phyloP scores from a whole-genome alignment of 805 yeast genomes.

The Myxozyma sirexii region DNA sequence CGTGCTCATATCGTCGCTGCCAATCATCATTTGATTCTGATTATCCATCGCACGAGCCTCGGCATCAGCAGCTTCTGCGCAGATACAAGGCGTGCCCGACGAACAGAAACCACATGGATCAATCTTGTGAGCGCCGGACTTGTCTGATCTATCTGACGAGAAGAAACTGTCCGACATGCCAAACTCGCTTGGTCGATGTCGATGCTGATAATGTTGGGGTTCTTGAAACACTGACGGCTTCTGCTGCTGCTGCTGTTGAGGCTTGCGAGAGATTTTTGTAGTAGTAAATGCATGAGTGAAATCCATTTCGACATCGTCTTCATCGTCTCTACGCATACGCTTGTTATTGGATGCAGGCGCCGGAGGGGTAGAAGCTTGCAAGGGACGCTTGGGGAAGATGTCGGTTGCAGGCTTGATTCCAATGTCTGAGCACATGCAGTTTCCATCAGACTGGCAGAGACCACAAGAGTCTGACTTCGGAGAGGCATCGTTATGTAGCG shows the following conservation, averaged over 20 bases:
- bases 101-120: constrained; percentile 94
- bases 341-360: constrained; percentile 2
- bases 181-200: constrained; percentile 4
- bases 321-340: constrained; percentile 9
- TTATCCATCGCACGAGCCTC: constrained; percentile 30
- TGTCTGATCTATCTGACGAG: constrained; percentile 38
- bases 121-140: constrained; percentile 59
- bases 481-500: not conserved
- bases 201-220: constrained; percentile 13
- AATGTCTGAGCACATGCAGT: constrained; percentile 31
- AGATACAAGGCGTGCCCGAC: constrained; percentile 88
- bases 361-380: not conserved
- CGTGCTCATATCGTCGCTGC: constrained; percentile 22
- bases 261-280: constrained; percentile 13
- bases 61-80: constrained; percentile 66
- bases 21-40: constrained; percentile 13
- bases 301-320: constrained; percentile 32
- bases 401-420: constrained; percentile 32
- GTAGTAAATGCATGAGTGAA: constrained; percentile 32
- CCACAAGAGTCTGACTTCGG: constrained; percentile 28
- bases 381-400: constrained; percentile 21
- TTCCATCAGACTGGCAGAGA: constrained; percentile 30
- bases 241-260: constrained; percentile 5
- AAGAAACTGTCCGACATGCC: constrained; percentile 1
- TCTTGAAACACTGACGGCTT: constrained; percentile 7